A percentile compares a stretch with the other conserved stretches of the same genome.
Evolutionary conservation across 768 basidiomycete species (phyloP).

Genomic region (Boletus vermiculosoides): DNA sequence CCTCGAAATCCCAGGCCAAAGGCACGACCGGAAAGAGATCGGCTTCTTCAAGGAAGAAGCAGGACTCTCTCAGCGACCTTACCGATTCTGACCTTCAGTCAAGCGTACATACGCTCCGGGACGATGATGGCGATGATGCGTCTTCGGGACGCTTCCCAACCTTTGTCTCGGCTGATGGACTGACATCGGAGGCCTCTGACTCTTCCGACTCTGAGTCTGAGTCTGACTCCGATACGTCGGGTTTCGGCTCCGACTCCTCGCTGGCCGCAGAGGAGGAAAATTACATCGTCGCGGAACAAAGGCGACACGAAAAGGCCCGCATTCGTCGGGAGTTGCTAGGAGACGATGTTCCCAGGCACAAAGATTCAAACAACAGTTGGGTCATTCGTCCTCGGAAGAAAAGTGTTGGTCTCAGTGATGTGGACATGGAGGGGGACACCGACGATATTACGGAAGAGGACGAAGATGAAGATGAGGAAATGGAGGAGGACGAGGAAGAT

Average conservation of each 20-base stretch:
- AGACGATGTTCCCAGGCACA: slow-evolving; percentile 45
- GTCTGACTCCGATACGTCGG: slow-evolving; percentile 34
- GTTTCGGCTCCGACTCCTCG: slow-evolving; percentile 53
- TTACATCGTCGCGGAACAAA: slow-evolving; percentile 51
- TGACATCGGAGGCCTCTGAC: slow-evolving; percentile 49
- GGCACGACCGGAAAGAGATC: slow-evolving; percentile 33
- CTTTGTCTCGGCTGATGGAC: slow-evolving; percentile 62
- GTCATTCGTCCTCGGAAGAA: slow-evolving; percentile 67
- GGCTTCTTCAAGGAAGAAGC: slow-evolving; percentile 21
- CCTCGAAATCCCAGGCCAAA: slow-evolving; percentile 40
- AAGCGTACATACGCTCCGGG: slow-evolving; percentile 36
- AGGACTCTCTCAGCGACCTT: slow-evolving; percentile 13
- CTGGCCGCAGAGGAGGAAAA: slow-evolving; percentile 63
- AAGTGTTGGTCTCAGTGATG: slow-evolving; percentile 64
- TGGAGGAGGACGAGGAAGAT: slow-evolving; percentile 42
- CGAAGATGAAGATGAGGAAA: slow-evolving; percentile 46
- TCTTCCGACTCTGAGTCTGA: slow-evolving; percentile 43
- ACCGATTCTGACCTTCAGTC: slow-evolving; percentile 31
- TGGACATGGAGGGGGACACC: slow-evolving; percentile 62
- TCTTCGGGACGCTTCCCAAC: slow-evolving; percentile 54
- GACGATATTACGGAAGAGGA: slow-evolving; percentile 59
- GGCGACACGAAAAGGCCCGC: slow-evolving; percentile 49
- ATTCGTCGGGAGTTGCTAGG: slow-evolving; percentile 60
- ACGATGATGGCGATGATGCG: slow-evolving; percentile 31
- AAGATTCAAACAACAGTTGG: slow-evolving; percentile 53